Percentiles rank a stretch among this genome's conserved stretches.
phyloP scores from a whole-genome alignment of 179 eudicot species.

The Silene coronaria region DNA sequence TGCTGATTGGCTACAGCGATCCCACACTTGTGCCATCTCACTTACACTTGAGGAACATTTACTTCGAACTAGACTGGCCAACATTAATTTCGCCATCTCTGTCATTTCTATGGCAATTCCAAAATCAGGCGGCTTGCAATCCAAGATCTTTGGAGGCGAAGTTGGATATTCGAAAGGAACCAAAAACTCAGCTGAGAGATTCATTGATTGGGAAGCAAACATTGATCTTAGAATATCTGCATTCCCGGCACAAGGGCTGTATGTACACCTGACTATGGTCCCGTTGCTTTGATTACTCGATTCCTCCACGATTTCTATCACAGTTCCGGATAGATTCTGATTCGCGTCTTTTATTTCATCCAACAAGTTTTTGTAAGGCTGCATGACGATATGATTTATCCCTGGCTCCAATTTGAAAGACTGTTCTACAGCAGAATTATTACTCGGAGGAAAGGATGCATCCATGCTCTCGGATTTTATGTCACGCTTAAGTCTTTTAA shows the following conservation, averaged over 20 bases:
- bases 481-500: neutral
- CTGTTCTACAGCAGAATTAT: neutral
- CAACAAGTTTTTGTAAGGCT: constrained; percentile 9
- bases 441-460: neutral
- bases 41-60: constrained; percentile 1
- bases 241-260: neutral
- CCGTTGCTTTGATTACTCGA: constrained; percentile 7
- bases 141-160: constrained; percentile 19
- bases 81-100: constrained; percentile 3
- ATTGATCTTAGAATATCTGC: neutral
- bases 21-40: constrained; percentile 23
- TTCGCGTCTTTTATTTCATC: constrained; percentile 18
- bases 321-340: constrained; percentile 13
- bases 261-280: constrained; percentile 21
- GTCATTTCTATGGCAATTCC: constrained; percentile 7
- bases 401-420: neutral
- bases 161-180: constrained; percentile 21
- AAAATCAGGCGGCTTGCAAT: neutral
- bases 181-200: constrained; percentile 17
- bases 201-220: constrained; percentile 10
- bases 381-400: neutral
- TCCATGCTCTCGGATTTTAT: constrained; percentile 1
- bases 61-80: neutral
- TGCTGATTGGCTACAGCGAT: constrained; percentile 13
- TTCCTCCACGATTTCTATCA: constrained; percentile 7